Evolutionary conservation across 2,329 filamentous ascomycete species (phyloP).

Genomic region (Akanthomyces uredinophilus): DNA sequence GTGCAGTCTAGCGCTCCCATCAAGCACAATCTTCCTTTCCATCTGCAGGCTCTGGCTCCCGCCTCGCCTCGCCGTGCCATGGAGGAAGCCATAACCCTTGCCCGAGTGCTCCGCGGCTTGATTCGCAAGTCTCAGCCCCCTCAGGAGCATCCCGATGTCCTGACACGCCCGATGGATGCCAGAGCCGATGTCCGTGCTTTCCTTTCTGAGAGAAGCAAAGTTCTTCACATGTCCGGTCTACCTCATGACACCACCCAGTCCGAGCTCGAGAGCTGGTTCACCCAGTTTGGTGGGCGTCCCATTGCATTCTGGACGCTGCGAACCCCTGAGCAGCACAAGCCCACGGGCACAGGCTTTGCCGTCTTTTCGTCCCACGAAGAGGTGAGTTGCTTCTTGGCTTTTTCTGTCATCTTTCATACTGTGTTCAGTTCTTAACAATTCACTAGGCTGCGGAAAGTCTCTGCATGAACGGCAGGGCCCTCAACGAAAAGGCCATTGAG

Average conservation of each 20-base stretch:
- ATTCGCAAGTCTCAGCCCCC: conserved; percentile 94
- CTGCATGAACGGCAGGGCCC: conserved; percentile 96
- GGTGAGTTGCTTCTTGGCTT: conserved; percentile 51
- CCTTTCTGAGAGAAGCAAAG: conserved; percentile 92
- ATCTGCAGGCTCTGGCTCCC: conserved; percentile 90
- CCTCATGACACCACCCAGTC: conserved; percentile 98
- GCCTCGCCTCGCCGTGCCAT: conserved; percentile 93
- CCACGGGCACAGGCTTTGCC: conserved; percentile 96
- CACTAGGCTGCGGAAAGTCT: conserved; percentile 89
- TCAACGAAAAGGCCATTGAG: conserved; percentile 98
- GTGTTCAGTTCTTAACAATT: not conserved
- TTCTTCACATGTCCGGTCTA: conserved; percentile 94
- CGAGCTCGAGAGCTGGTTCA: conserved; percentile 98
- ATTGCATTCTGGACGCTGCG: conserved; percentile 99
- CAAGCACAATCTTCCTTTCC: conserved; percentile 97
- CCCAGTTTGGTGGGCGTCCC: conserved; percentile 92
- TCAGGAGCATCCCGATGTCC: conserved; percentile 89
- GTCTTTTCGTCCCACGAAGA: conserved; percentile 99
- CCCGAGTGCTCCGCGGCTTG: conserved; percentile 84
- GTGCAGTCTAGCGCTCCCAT: conserved; percentile 96
- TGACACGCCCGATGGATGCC: conserved; percentile 94
- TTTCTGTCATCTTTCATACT: not conserved
- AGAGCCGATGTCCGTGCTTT: conserved; percentile 94
- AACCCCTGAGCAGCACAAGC: conserved; percentile 97
- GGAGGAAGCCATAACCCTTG: conserved; percentile 93